Percentiles rank a stretch among this genome's conserved stretches.
Conservation (phyloP, 2,329 filamentous ascomycete species). For the Gnomoniopsis smithogilvyi region DNA sequence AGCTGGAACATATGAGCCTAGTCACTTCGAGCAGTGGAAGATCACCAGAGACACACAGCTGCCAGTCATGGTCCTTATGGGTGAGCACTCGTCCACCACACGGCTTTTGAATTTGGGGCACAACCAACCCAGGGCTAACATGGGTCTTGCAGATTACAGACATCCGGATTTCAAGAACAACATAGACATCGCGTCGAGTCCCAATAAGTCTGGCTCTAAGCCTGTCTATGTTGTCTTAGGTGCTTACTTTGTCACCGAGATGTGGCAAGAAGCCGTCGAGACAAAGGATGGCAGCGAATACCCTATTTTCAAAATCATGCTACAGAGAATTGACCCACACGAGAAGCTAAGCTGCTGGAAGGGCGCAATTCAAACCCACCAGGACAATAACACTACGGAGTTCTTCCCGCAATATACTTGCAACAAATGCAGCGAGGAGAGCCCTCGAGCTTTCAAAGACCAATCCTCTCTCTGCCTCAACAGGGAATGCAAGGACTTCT, state of each 20-base stretch:
- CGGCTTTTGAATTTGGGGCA: background rate
- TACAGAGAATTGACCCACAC: slow-evolving; percentile 58
- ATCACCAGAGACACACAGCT: slow-evolving; percentile 20
- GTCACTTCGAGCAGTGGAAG: background rate
- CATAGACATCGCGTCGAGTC: slow-evolving; percentile 26
- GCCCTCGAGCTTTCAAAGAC: slow-evolving; percentile 1
- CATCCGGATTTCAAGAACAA: slow-evolving; percentile 33
- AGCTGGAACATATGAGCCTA: background rate
- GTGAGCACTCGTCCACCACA: slow-evolving; percentile 31
- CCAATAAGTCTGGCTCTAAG: slow-evolving; percentile 48
- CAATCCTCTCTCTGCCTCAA: slow-evolving; percentile 7
- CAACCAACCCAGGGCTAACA: slow-evolving; percentile 9
- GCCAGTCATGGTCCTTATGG: slow-evolving; percentile 55
- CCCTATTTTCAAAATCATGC: slow-evolving; percentile 51
- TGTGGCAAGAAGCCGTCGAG: slow-evolving; percentile 61
- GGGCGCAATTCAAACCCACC: background rate
- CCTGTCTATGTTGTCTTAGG: slow-evolving; percentile 60
- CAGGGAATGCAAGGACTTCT: background rate
- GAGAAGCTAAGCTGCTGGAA: slow-evolving; percentile 56
- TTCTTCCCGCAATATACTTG: background rate
- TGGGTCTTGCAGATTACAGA: slow-evolving; percentile 38
- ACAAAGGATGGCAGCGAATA: slow-evolving; percentile 1
- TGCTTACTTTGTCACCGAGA: slow-evolving; percentile 64
- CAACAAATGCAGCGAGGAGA: background rate
- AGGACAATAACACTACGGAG: background rate